Conservation (phyloP, 1,284 basidiomycete species). For the Athelia sp. region DNA sequence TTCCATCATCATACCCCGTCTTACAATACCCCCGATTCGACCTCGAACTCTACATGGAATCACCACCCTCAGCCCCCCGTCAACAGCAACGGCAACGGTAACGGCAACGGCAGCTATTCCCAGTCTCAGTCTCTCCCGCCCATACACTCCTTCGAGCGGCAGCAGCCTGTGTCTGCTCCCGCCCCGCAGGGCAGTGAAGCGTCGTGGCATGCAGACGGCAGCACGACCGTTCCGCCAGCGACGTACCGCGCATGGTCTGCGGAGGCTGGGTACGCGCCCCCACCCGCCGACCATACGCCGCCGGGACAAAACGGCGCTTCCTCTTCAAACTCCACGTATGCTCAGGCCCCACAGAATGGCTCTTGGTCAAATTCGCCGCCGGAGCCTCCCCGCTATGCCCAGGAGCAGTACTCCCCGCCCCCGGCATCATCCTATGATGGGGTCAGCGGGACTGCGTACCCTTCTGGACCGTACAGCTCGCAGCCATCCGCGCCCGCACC, state of each 20-base stretch:
- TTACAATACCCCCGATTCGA: slow-evolving; percentile 15
- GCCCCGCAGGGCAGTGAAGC: not conserved
- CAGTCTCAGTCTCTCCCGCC: not conserved
- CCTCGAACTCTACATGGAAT: slow-evolving; percentile 46
- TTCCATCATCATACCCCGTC: slow-evolving; percentile 1
- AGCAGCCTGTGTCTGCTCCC: not conserved
- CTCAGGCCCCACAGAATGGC: not conserved
- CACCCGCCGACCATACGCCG: not conserved
- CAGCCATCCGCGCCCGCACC: slow-evolving; percentile 9
- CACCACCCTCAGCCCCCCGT: slow-evolving; percentile 29
- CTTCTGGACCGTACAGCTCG: not conserved
- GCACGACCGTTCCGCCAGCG: not conserved
- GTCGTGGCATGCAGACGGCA: not conserved
- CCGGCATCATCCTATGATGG: not conserved
- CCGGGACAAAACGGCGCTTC: not conserved
- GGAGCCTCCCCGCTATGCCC: not conserved
- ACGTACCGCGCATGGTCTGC: not conserved
- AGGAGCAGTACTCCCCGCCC: not conserved
- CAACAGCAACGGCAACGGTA: too few relatives aligned
- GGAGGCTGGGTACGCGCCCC: not conserved
- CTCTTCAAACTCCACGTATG: not conserved
- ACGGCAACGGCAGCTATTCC: too few relatives aligned
- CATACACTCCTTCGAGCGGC: not conserved
- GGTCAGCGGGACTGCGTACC: not conserved
- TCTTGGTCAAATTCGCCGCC: not conserved